Evolutionary conservation across 2,329 filamentous ascomycete genomes (phyloP).

Genomic region (Penicillium fuscoglaucum): DNA sequence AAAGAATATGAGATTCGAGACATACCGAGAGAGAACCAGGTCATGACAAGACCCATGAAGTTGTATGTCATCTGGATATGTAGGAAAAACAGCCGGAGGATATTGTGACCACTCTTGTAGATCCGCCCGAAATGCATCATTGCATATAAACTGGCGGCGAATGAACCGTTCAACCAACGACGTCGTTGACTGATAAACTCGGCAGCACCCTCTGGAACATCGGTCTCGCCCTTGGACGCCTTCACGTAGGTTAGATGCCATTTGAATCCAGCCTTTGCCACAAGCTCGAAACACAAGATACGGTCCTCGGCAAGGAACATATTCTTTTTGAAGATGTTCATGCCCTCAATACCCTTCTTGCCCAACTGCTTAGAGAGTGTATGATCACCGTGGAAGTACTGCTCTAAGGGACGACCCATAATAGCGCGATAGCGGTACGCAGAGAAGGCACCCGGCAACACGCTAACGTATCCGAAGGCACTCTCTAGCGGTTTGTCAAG

Average conservation of each 20-base stretch:
- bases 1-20: slow-evolving; percentile 15
- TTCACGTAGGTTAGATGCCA: slow-evolving; percentile 99
- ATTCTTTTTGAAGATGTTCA: slow-evolving; percentile 99
- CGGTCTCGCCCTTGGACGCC: slow-evolving; percentile 97
- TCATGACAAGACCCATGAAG: slow-evolving; percentile 77
- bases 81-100: slow-evolving; percentile 96
- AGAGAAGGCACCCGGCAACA: slow-evolving; percentile 96
- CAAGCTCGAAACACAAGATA: slow-evolving; percentile 97
- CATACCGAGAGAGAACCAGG: slow-evolving; percentile 74
- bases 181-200: slow-evolving; percentile 97
- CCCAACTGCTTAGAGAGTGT: slow-evolving; percentile 90
- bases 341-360: slow-evolving; percentile 98
- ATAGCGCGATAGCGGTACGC: slow-evolving; percentile 96
- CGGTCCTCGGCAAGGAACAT: slow-evolving; percentile 99
- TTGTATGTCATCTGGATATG: slow-evolving; percentile 96
- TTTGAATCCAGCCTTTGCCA: slow-evolving; percentile 96
- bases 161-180: slow-evolving; percentile 98
- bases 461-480: slow-evolving; percentile 93
- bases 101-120: slow-evolving; percentile 96
- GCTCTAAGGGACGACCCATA: slow-evolving; percentile 91
- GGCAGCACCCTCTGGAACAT: slow-evolving; percentile 90
- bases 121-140: slow-evolving; percentile 96
- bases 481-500: slow-evolving; percentile 94
- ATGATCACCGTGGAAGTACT: slow-evolving; percentile 99
- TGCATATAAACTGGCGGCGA: slow-evolving; percentile 91